Evolutionary conservation across 768 basidiomycete species (phyloP).

Genomic region (Calvatia gigantea): DNA sequence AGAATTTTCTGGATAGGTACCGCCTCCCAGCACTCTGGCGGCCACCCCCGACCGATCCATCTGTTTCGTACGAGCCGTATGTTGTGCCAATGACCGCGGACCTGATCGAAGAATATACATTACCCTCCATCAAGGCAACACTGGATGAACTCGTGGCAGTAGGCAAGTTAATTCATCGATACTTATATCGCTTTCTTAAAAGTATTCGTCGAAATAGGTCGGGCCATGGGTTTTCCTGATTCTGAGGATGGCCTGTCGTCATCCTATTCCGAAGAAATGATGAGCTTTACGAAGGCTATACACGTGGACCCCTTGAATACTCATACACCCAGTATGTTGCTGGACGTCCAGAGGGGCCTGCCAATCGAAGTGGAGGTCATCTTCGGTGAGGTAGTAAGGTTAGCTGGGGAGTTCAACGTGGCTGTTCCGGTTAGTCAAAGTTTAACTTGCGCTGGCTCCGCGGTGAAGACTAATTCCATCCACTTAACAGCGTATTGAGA

Average conservation of each 20-base stretch:
- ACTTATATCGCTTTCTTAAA: neutral
- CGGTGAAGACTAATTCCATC: neutral
- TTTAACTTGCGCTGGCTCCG: neutral
- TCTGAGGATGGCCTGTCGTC: conserved; percentile 44
- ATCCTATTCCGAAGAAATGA: conserved; percentile 32
- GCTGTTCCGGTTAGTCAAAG: conserved; percentile 46
- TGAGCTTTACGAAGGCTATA: conserved; percentile 34
- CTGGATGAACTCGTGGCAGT: conserved; percentile 36
- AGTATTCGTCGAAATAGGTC: conserved; percentile 24
- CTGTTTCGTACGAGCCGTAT: conserved; percentile 30
- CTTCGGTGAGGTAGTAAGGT: conserved; percentile 55
- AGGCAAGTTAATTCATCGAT: conserved; percentile 17
- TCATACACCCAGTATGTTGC: conserved; percentile 59
- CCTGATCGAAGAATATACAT: conserved; percentile 28
- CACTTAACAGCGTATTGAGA: conserved; percentile 49
- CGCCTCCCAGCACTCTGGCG: conserved; percentile 51
- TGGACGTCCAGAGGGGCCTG: conserved; percentile 48
- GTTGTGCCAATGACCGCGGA: conserved; percentile 26
- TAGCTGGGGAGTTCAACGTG: conserved; percentile 42
- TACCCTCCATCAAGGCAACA: conserved; percentile 34
- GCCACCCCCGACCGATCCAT: conserved; percentile 34
- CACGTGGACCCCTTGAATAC: conserved; percentile 40
- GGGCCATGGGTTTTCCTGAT: conserved; percentile 45
- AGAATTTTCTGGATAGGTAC: conserved; percentile 23
- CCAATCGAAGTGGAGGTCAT: conserved; percentile 71